A percentile compares a stretch with the other conserved stretches of the same genome.
Conservation (phyloP, 257 asterid species). For the Lithospermum erythrorhizon region DNA sequence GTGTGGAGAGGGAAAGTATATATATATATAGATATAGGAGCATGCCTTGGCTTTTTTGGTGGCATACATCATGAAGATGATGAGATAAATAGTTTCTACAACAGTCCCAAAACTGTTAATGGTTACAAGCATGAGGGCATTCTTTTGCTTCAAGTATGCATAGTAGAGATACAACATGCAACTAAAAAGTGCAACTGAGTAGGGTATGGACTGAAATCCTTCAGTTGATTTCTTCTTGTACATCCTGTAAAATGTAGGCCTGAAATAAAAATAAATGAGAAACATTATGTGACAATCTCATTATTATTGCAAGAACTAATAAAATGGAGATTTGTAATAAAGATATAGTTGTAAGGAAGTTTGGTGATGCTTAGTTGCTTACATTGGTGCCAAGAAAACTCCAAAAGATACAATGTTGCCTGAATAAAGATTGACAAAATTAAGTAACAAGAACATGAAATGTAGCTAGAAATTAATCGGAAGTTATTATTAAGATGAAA, state of each 20-base stretch:
- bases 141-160: constrained; percentile 36
- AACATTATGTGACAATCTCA: background rate
- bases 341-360: background rate
- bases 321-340: background rate
- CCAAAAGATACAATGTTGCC: constrained; percentile 70
- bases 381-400: constrained; percentile 80
- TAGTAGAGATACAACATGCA: constrained; percentile 63
- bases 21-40: too few relatives aligned
- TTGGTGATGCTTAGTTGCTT: constrained; percentile 19
- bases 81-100: constrained; percentile 30
- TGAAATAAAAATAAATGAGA: constrained; percentile 13
- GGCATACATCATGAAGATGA: constrained; percentile 45
- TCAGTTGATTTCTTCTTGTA: constrained; percentile 58
- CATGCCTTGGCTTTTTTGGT: constrained; percentile 41
- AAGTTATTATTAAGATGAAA: too few relatives aligned
- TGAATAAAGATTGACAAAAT: constrained; percentile 2
- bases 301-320: background rate
- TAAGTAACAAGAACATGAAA: too few relatives aligned
- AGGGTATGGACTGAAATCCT: constrained; percentile 67
- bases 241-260: constrained; percentile 60
- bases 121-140: constrained; percentile 36
- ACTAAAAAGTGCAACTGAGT: constrained; percentile 67
- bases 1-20: too few relatives aligned
- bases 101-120: constrained; percentile 42
- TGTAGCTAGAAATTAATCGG: too few relatives aligned